Evolutionary conservation across 805 yeast genomes (phyloP).

Genomic region (Maudiozyma pseudohumilis): DNA sequence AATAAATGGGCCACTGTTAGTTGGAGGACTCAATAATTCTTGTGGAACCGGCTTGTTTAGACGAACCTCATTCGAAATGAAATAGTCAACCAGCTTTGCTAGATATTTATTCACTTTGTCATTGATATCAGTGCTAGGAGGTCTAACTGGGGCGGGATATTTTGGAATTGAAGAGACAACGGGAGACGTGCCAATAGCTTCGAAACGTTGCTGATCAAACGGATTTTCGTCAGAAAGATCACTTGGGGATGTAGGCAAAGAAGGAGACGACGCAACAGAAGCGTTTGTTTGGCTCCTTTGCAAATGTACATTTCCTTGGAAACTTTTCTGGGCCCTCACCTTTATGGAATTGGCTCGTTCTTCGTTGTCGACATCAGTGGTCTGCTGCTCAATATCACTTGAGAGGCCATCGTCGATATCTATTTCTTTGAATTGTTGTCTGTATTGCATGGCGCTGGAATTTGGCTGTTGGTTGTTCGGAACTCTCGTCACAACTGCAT

Average conservation of each 20-base stretch:
- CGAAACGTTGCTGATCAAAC: slow-evolving; percentile 23
- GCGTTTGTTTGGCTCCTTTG: slow-evolving; percentile 3
- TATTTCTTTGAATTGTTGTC: slow-evolving; percentile 23
- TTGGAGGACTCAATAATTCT: slow-evolving; percentile 25
- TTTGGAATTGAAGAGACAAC: slow-evolving; percentile 25
- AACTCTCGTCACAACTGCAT: slow-evolving; percentile 14
- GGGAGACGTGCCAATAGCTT: slow-evolving; percentile 26
- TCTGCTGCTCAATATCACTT: slow-evolving; percentile 28
- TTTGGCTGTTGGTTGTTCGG: slow-evolving; percentile 4
- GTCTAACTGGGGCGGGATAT: slow-evolving; percentile 17
- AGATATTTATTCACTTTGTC: slow-evolving; percentile 27
- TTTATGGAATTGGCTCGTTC: background rate
- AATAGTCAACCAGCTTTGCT: slow-evolving; percentile 26
- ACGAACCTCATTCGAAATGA: slow-evolving; percentile 26
- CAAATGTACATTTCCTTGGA: background rate
- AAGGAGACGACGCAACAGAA: slow-evolving; percentile 23
- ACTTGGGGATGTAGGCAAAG: slow-evolving; percentile 28
- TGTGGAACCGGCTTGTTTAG: slow-evolving; percentile 19
- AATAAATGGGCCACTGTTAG: slow-evolving; percentile 32
- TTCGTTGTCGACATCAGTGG: background rate
- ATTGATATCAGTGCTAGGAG: slow-evolving; percentile 24
- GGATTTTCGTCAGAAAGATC: slow-evolving; percentile 24
- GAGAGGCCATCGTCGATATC: slow-evolving; percentile 31
- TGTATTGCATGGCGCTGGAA: slow-evolving; percentile 3
- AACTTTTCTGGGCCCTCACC: background rate